phyloP scores from a whole-genome alignment of 495 filamentous ascomycete species.

The Xylaria longipes region DNA sequence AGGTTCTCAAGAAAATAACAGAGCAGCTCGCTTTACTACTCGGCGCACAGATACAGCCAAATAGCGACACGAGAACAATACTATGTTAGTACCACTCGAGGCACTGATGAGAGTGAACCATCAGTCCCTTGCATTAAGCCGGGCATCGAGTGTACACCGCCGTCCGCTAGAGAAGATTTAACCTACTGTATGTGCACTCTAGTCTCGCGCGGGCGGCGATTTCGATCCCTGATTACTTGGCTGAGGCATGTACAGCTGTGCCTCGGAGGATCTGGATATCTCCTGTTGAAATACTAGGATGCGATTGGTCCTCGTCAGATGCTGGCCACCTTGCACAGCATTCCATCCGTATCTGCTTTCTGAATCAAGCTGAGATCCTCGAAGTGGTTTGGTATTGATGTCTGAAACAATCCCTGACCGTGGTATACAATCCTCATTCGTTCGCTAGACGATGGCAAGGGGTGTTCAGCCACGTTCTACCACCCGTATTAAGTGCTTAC shows the following conservation, averaged over 20 bases:
- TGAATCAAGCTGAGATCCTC: constrained; percentile 8
- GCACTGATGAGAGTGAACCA: background rate
- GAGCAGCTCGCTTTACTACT: background rate
- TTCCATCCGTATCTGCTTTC: constrained; percentile 8
- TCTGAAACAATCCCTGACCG: constrained; percentile 14
- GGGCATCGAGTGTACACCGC: background rate
- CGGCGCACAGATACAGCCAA: background rate
- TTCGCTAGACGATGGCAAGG: constrained; percentile 11
- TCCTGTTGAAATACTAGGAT: background rate
- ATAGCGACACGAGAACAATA: background rate
- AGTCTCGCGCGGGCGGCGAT: background rate
- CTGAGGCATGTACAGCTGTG: background rate
- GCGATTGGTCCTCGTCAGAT: background rate
- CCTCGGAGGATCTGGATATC: background rate
- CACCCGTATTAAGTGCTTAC: background rate
- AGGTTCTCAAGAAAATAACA: background rate
- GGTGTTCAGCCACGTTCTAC: constrained; percentile 12
- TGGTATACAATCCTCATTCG: background rate
- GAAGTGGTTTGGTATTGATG: constrained; percentile 10
- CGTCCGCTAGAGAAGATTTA: background rate
- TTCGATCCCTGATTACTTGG: background rate
- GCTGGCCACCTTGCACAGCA: background rate
- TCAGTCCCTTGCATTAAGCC: background rate
- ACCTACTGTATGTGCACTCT: background rate
- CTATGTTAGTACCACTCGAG: background rate